phyloP scores from a whole-genome alignment of 2,329 filamentous ascomycete genomes.

The Phyllosticta citriasiana region DNA sequence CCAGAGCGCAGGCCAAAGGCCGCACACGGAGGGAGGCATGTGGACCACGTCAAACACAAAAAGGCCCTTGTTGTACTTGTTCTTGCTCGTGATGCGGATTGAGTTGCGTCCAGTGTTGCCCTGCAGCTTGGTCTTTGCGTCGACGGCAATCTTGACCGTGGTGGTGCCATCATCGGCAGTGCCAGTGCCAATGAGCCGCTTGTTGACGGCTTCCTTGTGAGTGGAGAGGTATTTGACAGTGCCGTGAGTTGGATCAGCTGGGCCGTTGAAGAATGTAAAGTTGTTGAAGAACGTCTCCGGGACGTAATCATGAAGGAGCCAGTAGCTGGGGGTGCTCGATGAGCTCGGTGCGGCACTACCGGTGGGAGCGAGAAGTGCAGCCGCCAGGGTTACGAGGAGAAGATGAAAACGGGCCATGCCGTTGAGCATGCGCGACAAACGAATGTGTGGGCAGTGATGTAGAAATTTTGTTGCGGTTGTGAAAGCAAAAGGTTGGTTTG shows the following conservation, averaged over 20 bases:
- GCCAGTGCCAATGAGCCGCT: constrained; percentile 15
- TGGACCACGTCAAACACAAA: constrained; percentile 25
- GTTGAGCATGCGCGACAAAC: not conserved
- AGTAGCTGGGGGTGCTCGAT: constrained; percentile 16
- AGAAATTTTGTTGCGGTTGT: not conserved
- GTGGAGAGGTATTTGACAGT: constrained; percentile 29
- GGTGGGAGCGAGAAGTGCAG: not conserved
- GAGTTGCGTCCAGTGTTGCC: constrained; percentile 17
- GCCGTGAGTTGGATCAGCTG: constrained; percentile 35
- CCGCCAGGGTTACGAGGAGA: not conserved
- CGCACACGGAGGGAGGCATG: constrained; percentile 24
- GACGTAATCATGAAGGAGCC: constrained; percentile 29
- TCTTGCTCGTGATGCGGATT: constrained; percentile 23
- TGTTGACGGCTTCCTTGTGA: not conserved
- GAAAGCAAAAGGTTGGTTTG: not conserved
- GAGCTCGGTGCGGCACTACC: not conserved
- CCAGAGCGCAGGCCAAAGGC: constrained; percentile 27
- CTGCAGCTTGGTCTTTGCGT: constrained; percentile 21
- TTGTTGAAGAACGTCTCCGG: constrained; percentile 34
- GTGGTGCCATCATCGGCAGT: constrained; percentile 27
- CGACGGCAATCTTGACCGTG: constrained; percentile 31
- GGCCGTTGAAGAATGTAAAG: constrained; percentile 31
- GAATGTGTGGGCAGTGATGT: not conserved
- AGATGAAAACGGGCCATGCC: constrained; percentile 2
- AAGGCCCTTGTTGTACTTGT: constrained; percentile 22